These are phyloP conservation scores for Lasiodiplodia citricola DNA, from an alignment of 2,329 filamentous ascomycete species.

Conservation along the genomic window DNA sequence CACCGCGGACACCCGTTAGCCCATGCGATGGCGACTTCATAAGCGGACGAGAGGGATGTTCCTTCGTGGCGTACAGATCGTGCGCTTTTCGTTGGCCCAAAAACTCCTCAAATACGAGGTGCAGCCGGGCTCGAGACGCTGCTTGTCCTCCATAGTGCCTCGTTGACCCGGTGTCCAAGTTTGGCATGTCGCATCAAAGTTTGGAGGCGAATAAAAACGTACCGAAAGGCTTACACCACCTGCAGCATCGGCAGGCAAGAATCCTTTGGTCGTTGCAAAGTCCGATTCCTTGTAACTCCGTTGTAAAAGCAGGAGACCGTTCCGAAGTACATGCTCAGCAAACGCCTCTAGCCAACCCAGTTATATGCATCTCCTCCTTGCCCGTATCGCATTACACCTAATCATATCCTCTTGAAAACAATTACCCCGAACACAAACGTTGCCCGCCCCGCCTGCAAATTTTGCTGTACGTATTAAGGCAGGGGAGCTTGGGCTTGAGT, in stretches of 20 bases:
- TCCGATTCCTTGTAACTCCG: not conserved
- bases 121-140: not conserved
- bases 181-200: not conserved
- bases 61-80: not conserved
- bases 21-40: not conserved
- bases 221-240: not conserved
- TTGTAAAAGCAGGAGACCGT: not conserved
- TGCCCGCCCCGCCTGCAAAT: not conserved
- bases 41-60: not conserved
- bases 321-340: slow-evolving; percentile 15
- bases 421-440: not conserved
- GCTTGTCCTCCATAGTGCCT: not conserved
- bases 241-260: not conserved
- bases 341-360: slow-evolving; percentile 19
- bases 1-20: not conserved
- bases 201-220: not conserved
- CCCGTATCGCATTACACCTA: slow-evolving; percentile 12
- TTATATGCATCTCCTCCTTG: slow-evolving; percentile 12
- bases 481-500: no score
- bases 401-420: slow-evolving; percentile 8
- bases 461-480: not conserved
- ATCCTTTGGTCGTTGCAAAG: not conserved
- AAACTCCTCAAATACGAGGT: not conserved
- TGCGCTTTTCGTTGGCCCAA: not conserved
- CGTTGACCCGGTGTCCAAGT: not conserved